These are phyloP conservation scores for Candida coquimbonensis DNA, from an alignment of 805 yeast species.

Conservation along the genomic window DNA sequence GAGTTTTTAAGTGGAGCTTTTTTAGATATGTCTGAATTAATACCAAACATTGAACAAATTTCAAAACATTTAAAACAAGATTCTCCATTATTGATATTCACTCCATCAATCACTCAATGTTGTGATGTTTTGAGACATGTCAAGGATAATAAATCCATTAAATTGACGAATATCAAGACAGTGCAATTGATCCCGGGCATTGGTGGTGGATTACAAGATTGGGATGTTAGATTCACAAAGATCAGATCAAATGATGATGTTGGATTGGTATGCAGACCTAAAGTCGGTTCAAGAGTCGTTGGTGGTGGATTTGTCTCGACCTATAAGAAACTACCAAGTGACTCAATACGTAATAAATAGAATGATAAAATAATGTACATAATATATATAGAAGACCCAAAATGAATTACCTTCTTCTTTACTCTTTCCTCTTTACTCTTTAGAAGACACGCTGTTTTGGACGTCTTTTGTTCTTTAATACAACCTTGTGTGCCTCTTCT, in stretches of 20 bases:
- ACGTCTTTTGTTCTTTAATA: conserved; percentile 26
- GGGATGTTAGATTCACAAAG: conserved; percentile 38
- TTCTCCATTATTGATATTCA: conserved; percentile 37
- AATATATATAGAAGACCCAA: neutral
- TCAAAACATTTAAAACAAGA: conserved; percentile 31
- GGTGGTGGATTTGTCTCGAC: conserved; percentile 48
- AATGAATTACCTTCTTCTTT: neutral
- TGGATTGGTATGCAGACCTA: conserved; percentile 42
- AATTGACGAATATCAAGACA: conserved; percentile 31
- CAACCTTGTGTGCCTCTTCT: conserved; percentile 39
- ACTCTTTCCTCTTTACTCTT: neutral
- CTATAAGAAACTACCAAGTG: conserved; percentile 28
- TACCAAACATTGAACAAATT: conserved; percentile 27
- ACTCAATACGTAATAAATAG: conserved; percentile 9
- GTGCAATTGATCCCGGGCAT: conserved; percentile 40
- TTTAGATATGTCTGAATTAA: conserved; percentile 40
- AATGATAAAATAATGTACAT: conserved; percentile 3
- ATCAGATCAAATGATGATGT: conserved; percentile 34
- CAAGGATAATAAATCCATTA: conserved; percentile 23
- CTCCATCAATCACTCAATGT: conserved; percentile 44
- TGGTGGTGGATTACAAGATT: conserved; percentile 45
- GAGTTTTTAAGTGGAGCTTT: conserved; percentile 37
- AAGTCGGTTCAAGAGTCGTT: conserved; percentile 38
- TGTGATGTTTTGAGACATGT: conserved; percentile 32
- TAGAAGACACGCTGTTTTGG: conserved; percentile 16